A percentile compares a stretch with the other conserved stretches of the same genome.
Evolutionary conservation across 2,329 filamentous ascomycete species (phyloP).

Genomic region (Sporothrix dimorphospora): DNA sequence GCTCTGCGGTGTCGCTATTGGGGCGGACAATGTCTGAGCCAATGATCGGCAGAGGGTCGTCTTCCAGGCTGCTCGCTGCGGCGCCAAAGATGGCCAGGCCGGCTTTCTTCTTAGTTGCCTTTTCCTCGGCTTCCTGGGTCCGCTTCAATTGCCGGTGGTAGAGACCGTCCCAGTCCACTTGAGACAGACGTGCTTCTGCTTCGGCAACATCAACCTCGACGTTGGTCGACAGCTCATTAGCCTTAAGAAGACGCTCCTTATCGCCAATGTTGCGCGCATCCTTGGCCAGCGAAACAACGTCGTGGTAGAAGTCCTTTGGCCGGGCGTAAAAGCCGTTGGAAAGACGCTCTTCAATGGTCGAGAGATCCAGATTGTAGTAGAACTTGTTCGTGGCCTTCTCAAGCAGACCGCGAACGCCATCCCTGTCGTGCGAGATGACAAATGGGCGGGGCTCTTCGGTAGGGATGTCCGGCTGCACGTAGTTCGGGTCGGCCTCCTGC

Average conservation of each 20-base stretch:
- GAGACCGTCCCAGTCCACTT: conserved; percentile 80
- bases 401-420: conserved; percentile 74
- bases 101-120: conserved; percentile 64
- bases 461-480: conserved; percentile 61
- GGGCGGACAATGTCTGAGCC: conserved; percentile 28
- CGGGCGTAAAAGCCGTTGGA: conserved; percentile 96
- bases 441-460: conserved; percentile 69
- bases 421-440: conserved; percentile 76
- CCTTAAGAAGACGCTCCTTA: conserved; percentile 78
- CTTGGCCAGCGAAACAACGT: conserved; percentile 81
- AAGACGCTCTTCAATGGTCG: conserved; percentile 91
- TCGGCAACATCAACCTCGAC: conserved; percentile 90
- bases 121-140: conserved; percentile 61
- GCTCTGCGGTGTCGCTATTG: background rate
- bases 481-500: conserved; percentile 77
- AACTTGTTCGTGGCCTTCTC: conserved; percentile 80
- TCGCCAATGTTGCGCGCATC: conserved; percentile 85
- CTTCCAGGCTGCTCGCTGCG: conserved; percentile 20
- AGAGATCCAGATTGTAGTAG: conserved; percentile 92
- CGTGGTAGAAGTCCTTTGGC: conserved; percentile 83
- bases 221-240: conserved; percentile 88
- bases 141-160: conserved; percentile 73
- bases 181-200: conserved; percentile 60
- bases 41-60: conserved; percentile 13
- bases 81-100: conserved; percentile 57